Evolutionary conservation across 495 filamentous ascomycete genomes (phyloP), one percentile per base, ranked within the genome.

Genomic region (Pseudomonodictys pantanalensis): DNA sequence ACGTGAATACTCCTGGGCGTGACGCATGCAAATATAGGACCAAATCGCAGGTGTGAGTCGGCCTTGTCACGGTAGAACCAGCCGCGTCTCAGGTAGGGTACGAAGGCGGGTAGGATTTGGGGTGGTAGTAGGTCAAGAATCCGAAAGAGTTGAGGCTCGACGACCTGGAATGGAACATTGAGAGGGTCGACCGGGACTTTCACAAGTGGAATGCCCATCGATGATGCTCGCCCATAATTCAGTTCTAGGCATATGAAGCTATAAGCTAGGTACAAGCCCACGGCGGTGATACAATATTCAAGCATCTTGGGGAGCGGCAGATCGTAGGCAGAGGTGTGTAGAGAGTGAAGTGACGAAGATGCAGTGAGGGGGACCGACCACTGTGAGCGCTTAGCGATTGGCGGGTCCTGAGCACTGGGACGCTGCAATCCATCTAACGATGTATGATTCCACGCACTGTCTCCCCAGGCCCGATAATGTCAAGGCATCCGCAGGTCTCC

Each of bases 171-270:
- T 0, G 29, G 51, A 28, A 62, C 28, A 22, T 62, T 62, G 9
- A 62, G 46, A 2, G 59, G 59, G 39, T 62, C 59, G 17, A 62
- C 38, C 1, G 52, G 59, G 1, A 62, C 11, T 1, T 52, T 45
- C 2, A 62, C 26, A n/a, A 62, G 52, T 17, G 59, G 59, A 1
- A 56, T 56, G 15, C 52, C 59, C 52, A 62, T 62, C 1, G 52
- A 29, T 6, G 23, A 32, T 1, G 59, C 59, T 6, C 59, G 52
- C 4, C 47, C 2, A 22, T 56, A 56, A 22, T 62, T 62, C 3
- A 43, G 15, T 25, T 61, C 58, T 11, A 55, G 42, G 20, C 17
- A 25, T 9, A 61, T 18, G 8, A 47, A 2, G 15, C 58, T 55
- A 41, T 44, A 61, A 48, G 22, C 18, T 24, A 23, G 7, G 32